Percentiles rank a stretch among this genome's conserved stretches.
Conservation (phyloP, 2,329 filamentous ascomycete species). For the Epichloe sylvatica region DNA sequence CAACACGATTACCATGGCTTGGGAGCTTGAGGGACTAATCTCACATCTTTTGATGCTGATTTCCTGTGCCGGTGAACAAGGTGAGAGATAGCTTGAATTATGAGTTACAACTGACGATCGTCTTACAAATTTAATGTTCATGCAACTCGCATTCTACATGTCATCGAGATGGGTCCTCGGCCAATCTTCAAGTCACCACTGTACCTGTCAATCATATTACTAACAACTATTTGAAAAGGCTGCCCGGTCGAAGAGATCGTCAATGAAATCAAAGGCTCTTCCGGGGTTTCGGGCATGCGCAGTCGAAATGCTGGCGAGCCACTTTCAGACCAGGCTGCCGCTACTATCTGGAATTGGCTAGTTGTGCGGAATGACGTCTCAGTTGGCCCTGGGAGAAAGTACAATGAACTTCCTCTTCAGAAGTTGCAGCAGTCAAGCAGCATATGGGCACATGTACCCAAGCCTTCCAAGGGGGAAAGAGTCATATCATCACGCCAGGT, state of each 20-base stretch:
- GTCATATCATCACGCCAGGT: background rate
- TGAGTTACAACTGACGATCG: background rate
- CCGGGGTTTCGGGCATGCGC: constrained; percentile 8
- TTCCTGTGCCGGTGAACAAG: constrained; percentile 24
- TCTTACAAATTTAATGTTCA: constrained; percentile 1
- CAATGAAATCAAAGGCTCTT: constrained; percentile 17
- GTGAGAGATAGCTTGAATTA: constrained; percentile 13
- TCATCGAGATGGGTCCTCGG: background rate
- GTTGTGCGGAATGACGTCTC: constrained; percentile 22
- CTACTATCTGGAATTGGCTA: constrained; percentile 24
- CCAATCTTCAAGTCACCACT: background rate
- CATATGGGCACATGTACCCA: background rate
- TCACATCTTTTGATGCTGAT: constrained; percentile 22
- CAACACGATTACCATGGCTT: constrained; percentile 17
- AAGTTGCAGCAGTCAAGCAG: constrained; percentile 13
- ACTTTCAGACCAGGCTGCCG: constrained; percentile 15
- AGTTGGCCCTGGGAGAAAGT: constrained; percentile 18
- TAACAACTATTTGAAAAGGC: constrained; percentile 11
- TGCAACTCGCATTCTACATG: background rate
- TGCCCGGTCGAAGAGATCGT: constrained; percentile 19
- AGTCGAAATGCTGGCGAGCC: constrained; percentile 4
- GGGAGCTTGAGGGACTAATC: constrained; percentile 26
- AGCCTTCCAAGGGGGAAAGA: background rate
- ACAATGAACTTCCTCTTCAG: constrained; percentile 26
- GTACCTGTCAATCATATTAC: background rate